Percentiles rank a stretch among this genome's conserved stretches.
Conservation (phyloP, 2,329 filamentous ascomycete species). For the Aphanocladium album region DNA sequence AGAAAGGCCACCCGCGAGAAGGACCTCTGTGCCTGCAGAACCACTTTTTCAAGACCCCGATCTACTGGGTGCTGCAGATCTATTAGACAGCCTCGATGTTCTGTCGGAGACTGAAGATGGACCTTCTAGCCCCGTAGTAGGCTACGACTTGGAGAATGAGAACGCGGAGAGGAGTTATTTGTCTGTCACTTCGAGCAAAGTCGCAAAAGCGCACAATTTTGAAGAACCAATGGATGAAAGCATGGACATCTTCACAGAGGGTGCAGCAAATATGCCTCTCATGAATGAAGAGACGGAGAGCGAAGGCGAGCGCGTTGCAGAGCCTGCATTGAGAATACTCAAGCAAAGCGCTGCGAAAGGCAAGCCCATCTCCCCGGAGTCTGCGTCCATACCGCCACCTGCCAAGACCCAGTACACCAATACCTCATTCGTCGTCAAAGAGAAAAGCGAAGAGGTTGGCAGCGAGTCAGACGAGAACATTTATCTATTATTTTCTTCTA, state of each 20-base stretch:
- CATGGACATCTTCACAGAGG: not conserved
- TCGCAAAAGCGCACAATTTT: not conserved
- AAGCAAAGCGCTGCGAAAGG: not conserved
- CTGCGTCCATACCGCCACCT: not conserved
- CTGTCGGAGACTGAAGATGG: constrained; percentile 1
- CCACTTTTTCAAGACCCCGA: not conserved
- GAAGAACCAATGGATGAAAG: not conserved
- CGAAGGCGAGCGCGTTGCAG: not conserved
- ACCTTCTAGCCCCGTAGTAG: not conserved
- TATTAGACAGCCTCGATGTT: constrained; percentile 5
- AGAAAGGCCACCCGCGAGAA: not conserved
- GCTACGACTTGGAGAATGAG: not conserved
- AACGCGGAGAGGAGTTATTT: not conserved
- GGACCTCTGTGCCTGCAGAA: not conserved
- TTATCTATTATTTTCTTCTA: not conserved
- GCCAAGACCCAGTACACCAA: not conserved
- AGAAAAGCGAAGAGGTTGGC: not conserved
- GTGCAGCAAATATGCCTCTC: not conserved
- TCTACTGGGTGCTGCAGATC: not conserved
- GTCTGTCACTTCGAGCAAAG: not conserved
- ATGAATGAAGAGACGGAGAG: not conserved
- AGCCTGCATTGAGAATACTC: not conserved
- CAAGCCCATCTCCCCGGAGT: not conserved
- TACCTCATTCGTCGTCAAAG: too few relatives aligned
- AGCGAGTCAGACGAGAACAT: not conserved